These are phyloP conservation scores for Cotoneaster glaucophyllus DNA, from an alignment of 306 rosid genomes.

Conservation along the genomic window DNA sequence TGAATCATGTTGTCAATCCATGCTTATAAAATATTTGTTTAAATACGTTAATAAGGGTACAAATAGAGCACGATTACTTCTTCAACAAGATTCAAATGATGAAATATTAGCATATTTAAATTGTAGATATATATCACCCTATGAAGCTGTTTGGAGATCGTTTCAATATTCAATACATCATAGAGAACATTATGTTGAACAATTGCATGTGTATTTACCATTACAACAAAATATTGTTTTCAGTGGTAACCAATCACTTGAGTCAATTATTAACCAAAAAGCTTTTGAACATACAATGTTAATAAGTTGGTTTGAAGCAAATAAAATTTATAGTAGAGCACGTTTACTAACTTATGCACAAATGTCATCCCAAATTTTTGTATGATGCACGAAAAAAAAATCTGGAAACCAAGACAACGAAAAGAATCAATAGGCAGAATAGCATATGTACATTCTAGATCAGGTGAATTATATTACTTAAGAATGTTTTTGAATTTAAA, in stretches of 20 bases:
- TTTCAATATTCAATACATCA: no score
- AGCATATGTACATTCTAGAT: no score
- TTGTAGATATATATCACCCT: neutral
- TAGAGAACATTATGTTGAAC: no score
- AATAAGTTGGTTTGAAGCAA: neutral
- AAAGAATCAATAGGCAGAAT: neutral
- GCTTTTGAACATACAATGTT: neutral
- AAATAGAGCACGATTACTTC: neutral
- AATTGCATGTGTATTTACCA: no score
- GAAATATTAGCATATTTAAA: neutral
- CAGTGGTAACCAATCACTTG: neutral
- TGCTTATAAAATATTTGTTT: no score
- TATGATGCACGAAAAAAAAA: no score
- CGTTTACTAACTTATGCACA: neutral
- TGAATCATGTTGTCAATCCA: no score
- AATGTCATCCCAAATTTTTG: no score
- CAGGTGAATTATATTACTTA: neutral
- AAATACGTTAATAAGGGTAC: no score
- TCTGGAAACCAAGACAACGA: neutral
- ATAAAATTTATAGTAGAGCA: neutral
- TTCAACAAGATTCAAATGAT: no score
- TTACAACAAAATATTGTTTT: neutral
- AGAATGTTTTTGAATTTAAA: neutral
- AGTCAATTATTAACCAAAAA: neutral
- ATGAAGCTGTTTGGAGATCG: no score